Percentiles rank a stretch among this genome's conserved stretches.
phyloP scores from a whole-genome alignment of 1,284 basidiomycete genomes.

The Lentinus polychrous region DNA sequence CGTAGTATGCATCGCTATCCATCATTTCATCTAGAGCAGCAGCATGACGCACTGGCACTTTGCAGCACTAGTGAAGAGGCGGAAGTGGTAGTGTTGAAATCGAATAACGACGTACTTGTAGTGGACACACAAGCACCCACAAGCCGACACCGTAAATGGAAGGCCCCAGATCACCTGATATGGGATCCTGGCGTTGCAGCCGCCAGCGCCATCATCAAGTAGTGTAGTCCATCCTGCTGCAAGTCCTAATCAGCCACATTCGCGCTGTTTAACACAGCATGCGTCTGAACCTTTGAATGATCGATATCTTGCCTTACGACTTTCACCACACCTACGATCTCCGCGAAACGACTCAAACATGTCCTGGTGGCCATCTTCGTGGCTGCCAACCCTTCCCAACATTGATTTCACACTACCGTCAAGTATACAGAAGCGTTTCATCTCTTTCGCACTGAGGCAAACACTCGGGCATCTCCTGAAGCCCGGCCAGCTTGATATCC shows the following conservation, averaged over 20 bases:
- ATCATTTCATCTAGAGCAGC: no score
- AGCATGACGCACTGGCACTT: no score
- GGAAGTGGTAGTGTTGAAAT: no score
- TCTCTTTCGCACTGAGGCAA: constrained; percentile 84
- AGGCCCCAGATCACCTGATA: no score
- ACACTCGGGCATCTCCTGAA: constrained; percentile 82
- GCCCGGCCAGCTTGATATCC: constrained; percentile 81
- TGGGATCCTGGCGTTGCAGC: no score
- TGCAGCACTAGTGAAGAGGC: no score
- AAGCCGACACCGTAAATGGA: no score
- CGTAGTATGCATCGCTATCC: no score
- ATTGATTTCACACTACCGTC: constrained; percentile 73
- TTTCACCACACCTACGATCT: not conserved
- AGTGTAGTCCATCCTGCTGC: no score
- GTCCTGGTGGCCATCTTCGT: constrained; percentile 37
- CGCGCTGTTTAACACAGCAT: not conserved
- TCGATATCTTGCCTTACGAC: not conserved
- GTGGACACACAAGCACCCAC: no score
- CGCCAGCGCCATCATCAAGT: not conserved
- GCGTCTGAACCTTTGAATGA: no score
- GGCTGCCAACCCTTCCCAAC: constrained; percentile 54
- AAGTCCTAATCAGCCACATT: not conserved
- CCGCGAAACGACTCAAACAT: constrained; percentile 18
- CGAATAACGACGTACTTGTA: no score
- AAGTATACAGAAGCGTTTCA: constrained; percentile 81